Evolutionary conservation across 805 yeast species (phyloP), one percentile per base, ranked within the genome.

Genomic region (Saturnispora zaruensis): DNA sequence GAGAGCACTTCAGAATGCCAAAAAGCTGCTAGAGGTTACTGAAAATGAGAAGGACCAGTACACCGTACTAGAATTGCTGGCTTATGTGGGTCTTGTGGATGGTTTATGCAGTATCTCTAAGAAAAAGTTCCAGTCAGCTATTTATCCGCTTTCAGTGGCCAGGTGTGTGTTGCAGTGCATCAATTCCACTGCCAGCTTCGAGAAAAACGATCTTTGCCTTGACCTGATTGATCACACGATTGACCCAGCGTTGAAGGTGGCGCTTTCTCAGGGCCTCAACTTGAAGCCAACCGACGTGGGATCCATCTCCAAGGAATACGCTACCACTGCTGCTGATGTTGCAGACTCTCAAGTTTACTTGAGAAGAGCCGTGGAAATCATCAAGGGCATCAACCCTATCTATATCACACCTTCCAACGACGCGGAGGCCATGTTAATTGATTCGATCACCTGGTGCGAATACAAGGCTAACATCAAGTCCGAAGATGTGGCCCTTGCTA

Each of bases 401-500:
- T 69, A 69, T 55, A 68, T 77, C 16, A 61, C 70, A 3, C 59
- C 60, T n/a, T 44, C 57, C 4, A 52, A 53, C n/a, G 50, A 42
- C 11, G 44, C 47, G 9, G 59, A 53, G 14, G 50, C 52, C 3
- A 47, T 54, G 32, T 42, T 63, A 21, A 56, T 66, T 18, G 58
- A 66, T 26, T 60, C 70, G 11, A 66, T 78, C 34, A 53, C 64
- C n/a, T 78, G 83, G 83, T 67, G 76, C 53, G 64, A 67, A 45
- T 77, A 76, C 57, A 67, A 72, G 8, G 96, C 96, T 0, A 60
- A 61, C 5, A 70, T 90, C 23, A 69, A 73, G 53, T 87, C 87
- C 56, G 84, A 87, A 46, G 88, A 87, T 53, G 72, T 88, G 42
- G 86, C 95, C 0, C 76, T 75, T 59, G 68, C 74, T 41, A 69